Base-by-base conservation (phyloP, 495 filamentous ascomycete genomes). In the Xylaria flabelliformis region DNA sequence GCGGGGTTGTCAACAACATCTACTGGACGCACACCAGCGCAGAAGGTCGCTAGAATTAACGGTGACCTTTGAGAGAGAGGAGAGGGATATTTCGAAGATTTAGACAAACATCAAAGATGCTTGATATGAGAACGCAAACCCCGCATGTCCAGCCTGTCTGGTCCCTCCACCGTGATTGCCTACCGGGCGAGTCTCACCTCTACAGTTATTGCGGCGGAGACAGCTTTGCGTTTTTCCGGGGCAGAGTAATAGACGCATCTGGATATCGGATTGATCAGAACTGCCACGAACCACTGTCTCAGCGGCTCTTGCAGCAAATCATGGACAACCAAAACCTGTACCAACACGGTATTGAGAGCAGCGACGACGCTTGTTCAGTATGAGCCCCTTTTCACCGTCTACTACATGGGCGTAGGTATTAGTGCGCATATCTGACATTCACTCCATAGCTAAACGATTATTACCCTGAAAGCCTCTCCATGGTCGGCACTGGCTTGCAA, bases 91-190 rank as follows among this genome's bases (percentile, higher is more conserved):
- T 62, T 48, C 48, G 48, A 42, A 72, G 63, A 72, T 46, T 69
- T 70, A 75, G 74, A 77, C 74, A 76, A 56, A 71, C 65, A 69
- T 74, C 70, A 46, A 77, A 76, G 69, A 79, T 79, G 77, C 53
- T 59, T 64, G 62, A 72, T 76, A 74, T 74, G 65, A 77, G 73
- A 71, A 74, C 61, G 41, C 29, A 50, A 65, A 71, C 77, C 71
- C 75, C 72, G 72, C 19, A 59, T 74, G 36, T 58, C 71, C 74
- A 74, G 74, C 58, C 39, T 39, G 71, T 39, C 74, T 41, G 63
- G 74, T 55, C 36, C 55, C 53, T 64, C 72, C 69, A 67, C 72
- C 67, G 68, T 64, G 68, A 71, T 69, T 59, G 64, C 48, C 72
- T 72, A 71, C 64, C 70, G 50, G 63, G 66, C 55, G 62, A 73